Base-by-base conservation (phyloP, 148 eudicot genomes). In the Linanthus parryae region DNA sequence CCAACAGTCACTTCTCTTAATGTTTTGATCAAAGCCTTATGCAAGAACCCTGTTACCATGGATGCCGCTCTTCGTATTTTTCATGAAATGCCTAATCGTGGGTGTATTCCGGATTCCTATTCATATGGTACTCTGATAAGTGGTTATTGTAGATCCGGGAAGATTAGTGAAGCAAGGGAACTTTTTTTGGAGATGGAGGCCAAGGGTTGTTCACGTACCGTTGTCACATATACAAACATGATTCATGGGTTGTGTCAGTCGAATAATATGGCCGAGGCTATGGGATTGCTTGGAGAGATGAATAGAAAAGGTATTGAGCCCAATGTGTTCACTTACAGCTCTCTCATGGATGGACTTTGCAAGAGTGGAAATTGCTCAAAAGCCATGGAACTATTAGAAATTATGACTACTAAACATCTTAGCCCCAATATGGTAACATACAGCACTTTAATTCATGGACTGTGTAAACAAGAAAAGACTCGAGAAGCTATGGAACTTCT, bases 51-150 rank as follows among this genome's bases (percentile, higher is more conserved):
- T 44, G 85, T 76, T 40, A 84, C 88, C 6, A 52, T 88, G 64
- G 84, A 84, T 73, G 58, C 78, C 36, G 99, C 84, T 28, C 29
- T 88, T 29, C 62, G 55, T 11, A 82, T 92, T 10, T 92, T 92
- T 27, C 65, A 41, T 13, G 99, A 88, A 73, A 92, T 92, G 99
- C 91, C 88, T 7, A 66, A 53, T 41, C 83, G 59, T 31, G 95
- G 84, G 50, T 83, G 80, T 44, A 45, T 56, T 56, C 96, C 99
- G 9, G 96, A 92, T 84, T 65, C 85, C 0, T 84, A 84, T 64
- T 79, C 96, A 2, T 92, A 88, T 65, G 99, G 99, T 34, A 88
- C 99, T 28, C 44, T 92, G 77, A 76, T 92, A 36, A 77, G 73
- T 69, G 96, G 96, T 45, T 65, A 88, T 54, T 92, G 85, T 72